Evolutionary conservation across 2,329 filamentous ascomycete genomes (phyloP), one percentile per base, ranked within the genome.

Genomic region (Aspergillus clavatus): DNA sequence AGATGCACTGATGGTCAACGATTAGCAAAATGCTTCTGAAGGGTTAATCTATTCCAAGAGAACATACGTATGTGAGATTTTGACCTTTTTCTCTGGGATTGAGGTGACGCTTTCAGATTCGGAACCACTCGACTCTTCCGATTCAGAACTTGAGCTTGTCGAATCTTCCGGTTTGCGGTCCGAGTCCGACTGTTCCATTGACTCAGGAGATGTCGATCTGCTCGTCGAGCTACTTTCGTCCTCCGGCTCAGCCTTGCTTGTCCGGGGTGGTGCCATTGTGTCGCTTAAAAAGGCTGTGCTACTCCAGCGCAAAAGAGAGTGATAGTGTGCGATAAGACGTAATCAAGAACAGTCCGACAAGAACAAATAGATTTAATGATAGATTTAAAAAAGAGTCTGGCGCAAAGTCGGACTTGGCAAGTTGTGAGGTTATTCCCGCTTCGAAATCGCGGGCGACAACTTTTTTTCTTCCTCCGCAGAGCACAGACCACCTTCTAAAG

Each of bases 401-500:
- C 6, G 40, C 18, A 48, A 27, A 14, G 24, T 11, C 7, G 23
- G 27, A 16, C 14, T 22, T 27, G 37, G 39, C 18, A 24, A 46
- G 42, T 47, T 46, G 46, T 35, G 44, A 48, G 40, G 31, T 12
- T 35, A 44, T 36, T 40, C 33, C n/a, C 27, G 31, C 44, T 38
- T 42, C 19, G 38, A 42, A 31, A 40, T 50, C 48, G 33, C 21
- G 35, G 44, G 38, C 42, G 46, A 56, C 50, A 58, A 62, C 56
- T 66, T 67, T 67, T 65, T 66, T 68, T 66, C 65, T 54, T 59
- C 53, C 59, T 67, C 64, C 59, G 59, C 63, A 55, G 59, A 55
- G 67, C 67, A 70, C 66, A 60, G 67, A 64, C 66, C 67, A 69
- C 51, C 50, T 38, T 52, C 46, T 51, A 55, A 56, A 56, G 56